Base-by-base conservation (phyloP, 23 red algal species). In the Cyanidioschyzon merolae region DNA sequence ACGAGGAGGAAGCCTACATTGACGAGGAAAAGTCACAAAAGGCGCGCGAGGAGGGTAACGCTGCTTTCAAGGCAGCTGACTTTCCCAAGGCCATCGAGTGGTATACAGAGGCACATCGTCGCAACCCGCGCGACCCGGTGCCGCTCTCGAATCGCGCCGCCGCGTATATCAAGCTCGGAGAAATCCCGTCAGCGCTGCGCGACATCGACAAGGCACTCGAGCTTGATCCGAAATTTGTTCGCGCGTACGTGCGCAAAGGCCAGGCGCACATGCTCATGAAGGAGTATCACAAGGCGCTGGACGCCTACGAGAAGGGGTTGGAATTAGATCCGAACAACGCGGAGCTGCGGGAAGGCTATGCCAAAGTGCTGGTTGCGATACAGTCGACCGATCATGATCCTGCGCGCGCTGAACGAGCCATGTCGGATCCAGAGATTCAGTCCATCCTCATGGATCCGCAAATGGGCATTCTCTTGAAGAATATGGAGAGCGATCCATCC, bases 351-450 rank as follows among this genome's bases (percentile, higher is more conserved):
- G 86, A 92, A 58, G 94, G 89, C 29, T 79, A 89, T 40, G 41
- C 84, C 34, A 86, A 87, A 54, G 89, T 86, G 1, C 50, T 90
- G 75, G 68, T 80, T 57, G 85, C 87, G 59, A 89, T 98, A 39
- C 82, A 86, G 59, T 86, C 57, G 83, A 90, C 40, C 37, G 89
- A 91, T 57, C 83, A 80, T 7, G 94, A 98, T 76, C 79, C 90
- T 58, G 94, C 74, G 26, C 89, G 86, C 54, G 83, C 85, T 40
- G 82, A 98, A 40, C 88, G 87, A 35, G 94, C 94, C 2, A 85
- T 98, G 88, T 77, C 86, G 39, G 94, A 98, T 74, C 94, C 94
- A 25, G 94, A 98, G 59, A 98, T 98, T 79, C 94, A 98, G 71
- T 35, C 79, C 79, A 98, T 98, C 80, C 79, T 98, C 34, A 88